These are phyloP conservation scores for Corinectria fuckeliana DNA, from an alignment of 2,329 filamentous ascomycete species.

Conservation along the genomic window DNA sequence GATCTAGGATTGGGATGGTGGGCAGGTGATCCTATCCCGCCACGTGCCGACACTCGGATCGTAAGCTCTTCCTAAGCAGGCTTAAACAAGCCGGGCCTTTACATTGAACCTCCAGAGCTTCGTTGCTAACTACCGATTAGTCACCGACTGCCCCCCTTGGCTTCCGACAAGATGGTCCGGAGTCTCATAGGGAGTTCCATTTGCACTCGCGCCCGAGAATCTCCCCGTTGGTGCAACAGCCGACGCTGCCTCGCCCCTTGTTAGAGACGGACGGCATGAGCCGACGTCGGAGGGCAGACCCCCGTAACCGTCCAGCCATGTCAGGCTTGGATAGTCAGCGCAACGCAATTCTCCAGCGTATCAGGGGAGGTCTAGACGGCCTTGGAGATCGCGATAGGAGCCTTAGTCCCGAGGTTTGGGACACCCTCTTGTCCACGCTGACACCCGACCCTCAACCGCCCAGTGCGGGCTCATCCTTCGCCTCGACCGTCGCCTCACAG, in stretches of 20 bases:
- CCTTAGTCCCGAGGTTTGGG: slow-evolving; percentile 81
- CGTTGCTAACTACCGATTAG: slow-evolving; percentile 12
- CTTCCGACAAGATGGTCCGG: neutral
- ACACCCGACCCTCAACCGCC: slow-evolving; percentile 82
- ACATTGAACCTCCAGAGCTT: neutral
- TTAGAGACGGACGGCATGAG: slow-evolving; percentile 1
- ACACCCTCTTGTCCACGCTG: slow-evolving; percentile 79
- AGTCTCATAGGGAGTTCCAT: neutral
- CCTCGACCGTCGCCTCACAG: slow-evolving; percentile 61
- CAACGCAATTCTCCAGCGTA: slow-evolving; percentile 14
- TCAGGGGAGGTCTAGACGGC: slow-evolving; percentile 62
- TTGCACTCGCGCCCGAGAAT: neutral
- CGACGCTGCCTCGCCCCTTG: neutral
- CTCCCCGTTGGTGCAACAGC: slow-evolving; percentile 5
- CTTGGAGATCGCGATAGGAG: slow-evolving; percentile 86
- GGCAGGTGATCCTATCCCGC: slow-evolving; percentile 30
- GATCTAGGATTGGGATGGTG: slow-evolving; percentile 31
- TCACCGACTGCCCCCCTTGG: slow-evolving; percentile 15
- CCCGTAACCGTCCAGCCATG: neutral
- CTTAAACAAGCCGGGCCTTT: neutral
- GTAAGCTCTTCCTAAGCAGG: slow-evolving; percentile 25
- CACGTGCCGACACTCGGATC: slow-evolving; percentile 25
- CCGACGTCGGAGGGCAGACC: slow-evolving; percentile 5
- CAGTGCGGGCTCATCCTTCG: slow-evolving; percentile 82
- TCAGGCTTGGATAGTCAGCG: neutral